Conservation (phyloP, 2,329 filamentous ascomycete species). For the Paraconiothyrium sp. region DNA sequence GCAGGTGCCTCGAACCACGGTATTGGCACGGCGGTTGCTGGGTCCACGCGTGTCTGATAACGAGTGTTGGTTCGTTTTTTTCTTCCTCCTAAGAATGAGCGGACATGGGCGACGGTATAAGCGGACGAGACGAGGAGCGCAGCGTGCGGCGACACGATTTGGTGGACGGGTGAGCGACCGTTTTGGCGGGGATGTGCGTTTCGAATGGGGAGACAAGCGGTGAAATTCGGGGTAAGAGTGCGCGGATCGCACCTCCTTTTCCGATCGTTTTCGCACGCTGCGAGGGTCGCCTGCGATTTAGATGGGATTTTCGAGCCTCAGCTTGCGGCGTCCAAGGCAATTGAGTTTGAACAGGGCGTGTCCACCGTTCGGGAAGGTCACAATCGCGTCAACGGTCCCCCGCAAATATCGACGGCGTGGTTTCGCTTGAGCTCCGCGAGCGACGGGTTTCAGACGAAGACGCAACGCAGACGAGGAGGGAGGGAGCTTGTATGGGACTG, state of each 20-base stretch:
- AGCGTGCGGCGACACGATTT: background rate
- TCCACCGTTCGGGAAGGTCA: constrained; percentile 6
- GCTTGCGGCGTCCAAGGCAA: constrained; percentile 1
- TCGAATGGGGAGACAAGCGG: constrained; percentile 15
- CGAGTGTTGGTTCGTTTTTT: constrained; percentile 15
- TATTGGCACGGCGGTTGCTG: background rate
- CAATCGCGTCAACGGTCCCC: constrained; percentile 3
- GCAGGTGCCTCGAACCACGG: background rate
- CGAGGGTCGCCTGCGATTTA: background rate
- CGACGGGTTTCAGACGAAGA: background rate
- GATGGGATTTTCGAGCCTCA: background rate
- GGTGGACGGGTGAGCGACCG: background rate
- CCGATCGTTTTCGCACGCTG: background rate
- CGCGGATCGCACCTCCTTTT: constrained; percentile 16
- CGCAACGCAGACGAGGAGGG: background rate
- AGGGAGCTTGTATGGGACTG: background rate
- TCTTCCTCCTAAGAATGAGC: constrained; percentile 14
- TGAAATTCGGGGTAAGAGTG: constrained; percentile 12
- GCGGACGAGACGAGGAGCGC: background rate
- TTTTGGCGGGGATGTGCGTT: constrained; percentile 18
- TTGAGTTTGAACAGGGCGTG: constrained; percentile 1
- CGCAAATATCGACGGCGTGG: constrained; percentile 9
- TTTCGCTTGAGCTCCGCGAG: background rate
- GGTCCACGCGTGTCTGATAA: constrained; percentile 10
- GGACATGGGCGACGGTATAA: constrained; percentile 8